Conservation (phyloP, 192 early-diverging fungal genomes). For the Coemansia sp. region DNA sequence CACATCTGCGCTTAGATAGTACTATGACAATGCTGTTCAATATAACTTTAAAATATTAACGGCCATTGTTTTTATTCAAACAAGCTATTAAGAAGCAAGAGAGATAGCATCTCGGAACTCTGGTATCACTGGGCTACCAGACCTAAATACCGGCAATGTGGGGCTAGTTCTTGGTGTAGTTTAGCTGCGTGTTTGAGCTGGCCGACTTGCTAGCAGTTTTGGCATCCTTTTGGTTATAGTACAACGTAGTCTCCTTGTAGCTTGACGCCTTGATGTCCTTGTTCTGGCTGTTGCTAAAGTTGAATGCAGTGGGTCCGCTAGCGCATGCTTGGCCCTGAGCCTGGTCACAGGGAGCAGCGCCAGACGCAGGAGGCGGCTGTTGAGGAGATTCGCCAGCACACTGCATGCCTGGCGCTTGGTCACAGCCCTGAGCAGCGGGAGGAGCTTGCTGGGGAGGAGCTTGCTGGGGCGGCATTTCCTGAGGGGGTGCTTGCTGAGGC, state of each 20-base stretch:
- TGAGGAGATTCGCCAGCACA: neutral
- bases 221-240: conserved; percentile 32
- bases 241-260: conserved; percentile 25
- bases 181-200: conserved; percentile 24
- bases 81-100: too few relatives aligned
- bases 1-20: too few relatives aligned
- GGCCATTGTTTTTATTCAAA: too few relatives aligned
- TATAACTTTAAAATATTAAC: too few relatives aligned
- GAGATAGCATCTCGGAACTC: too few relatives aligned
- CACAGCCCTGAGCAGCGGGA: neutral
- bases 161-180: neutral
- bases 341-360: neutral
- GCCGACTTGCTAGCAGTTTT: conserved; percentile 6
- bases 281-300: conserved; percentile 20
- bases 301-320: conserved; percentile 4
- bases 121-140: too few relatives aligned
- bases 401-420: neutral
- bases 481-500: neutral
- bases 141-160: neutral
- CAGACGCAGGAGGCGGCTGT: neutral
- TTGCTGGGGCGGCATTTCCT: neutral
- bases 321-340: neutral
- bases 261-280: conserved; percentile 7
- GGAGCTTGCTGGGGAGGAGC: neutral
- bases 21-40: too few relatives aligned